Conservation (phyloP, 1,284 basidiomycete genomes). For the Boletus sp. region DNA sequence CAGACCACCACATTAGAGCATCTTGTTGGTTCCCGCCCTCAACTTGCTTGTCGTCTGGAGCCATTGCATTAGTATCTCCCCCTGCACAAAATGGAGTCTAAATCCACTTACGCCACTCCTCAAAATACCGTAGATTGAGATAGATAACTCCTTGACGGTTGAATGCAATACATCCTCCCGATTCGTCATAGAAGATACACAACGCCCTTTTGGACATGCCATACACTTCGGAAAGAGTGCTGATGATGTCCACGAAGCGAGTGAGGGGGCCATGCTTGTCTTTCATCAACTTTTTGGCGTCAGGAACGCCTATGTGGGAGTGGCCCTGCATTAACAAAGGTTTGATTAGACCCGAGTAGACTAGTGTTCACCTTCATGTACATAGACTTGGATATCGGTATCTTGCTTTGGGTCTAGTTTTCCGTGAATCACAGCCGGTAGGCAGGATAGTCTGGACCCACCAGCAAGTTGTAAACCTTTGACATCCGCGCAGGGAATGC, state of each 20-base stretch:
- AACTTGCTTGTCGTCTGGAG: constrained; percentile 4
- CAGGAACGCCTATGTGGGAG: not conserved
- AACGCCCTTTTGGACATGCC: not conserved
- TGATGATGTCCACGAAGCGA: constrained; percentile 2
- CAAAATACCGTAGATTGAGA: constrained; percentile 9
- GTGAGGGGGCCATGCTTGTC: not conserved
- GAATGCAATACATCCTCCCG: constrained; percentile 5
- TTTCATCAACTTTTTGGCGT: not conserved
- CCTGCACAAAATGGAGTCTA: too few species aligned
- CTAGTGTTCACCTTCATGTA: not conserved
- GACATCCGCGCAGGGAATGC: too few species aligned
- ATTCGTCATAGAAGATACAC: not conserved
- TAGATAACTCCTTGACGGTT: constrained; percentile 5
- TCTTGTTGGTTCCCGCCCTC: not conserved
- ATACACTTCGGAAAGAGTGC: not conserved
- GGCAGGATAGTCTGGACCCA: too few species aligned
- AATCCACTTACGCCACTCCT: constrained; percentile 2
- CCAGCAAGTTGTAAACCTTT: too few species aligned
- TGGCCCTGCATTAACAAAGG: not conserved
- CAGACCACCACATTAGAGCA: constrained; percentile 3
- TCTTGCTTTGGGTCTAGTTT: too few species aligned
- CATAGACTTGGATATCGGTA: constrained; percentile 1
- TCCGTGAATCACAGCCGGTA: too few species aligned
- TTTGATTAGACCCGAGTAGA: not conserved
- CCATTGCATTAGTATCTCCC: not conserved